phyloP scores from a whole-genome alignment of 1,284 basidiomycete species.

The Stereum hirsutum region DNA sequence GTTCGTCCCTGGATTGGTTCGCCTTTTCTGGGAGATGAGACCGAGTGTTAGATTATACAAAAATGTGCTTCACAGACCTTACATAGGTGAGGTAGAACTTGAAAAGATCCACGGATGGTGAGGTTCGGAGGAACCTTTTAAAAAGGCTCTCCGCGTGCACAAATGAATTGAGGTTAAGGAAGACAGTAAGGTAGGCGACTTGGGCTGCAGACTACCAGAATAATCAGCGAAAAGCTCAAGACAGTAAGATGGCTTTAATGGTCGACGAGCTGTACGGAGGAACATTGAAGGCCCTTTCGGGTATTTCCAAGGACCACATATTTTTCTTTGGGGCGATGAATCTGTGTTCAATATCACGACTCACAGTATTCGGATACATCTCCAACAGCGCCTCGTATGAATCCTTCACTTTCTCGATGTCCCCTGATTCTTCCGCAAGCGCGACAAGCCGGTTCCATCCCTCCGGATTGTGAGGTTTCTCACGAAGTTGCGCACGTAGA shows the following conservation, averaged over 20 bases:
- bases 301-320: no score
- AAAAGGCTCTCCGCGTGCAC: constrained; percentile 72
- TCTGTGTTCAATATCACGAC: constrained; percentile 17
- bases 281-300: no score
- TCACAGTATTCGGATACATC: constrained; percentile 74
- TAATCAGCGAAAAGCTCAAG: constrained; percentile 7
- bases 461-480: constrained; percentile 53
- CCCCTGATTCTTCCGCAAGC: constrained; percentile 56
- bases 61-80: constrained; percentile 29
- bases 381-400: constrained; percentile 70
- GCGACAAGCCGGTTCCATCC: constrained; percentile 63
- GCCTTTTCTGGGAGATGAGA: constrained; percentile 14
- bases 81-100: constrained; percentile 81
- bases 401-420: constrained; percentile 58
- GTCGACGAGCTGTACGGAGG: no score
- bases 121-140: constrained; percentile 72
- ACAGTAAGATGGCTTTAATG: no score
- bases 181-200: constrained; percentile 78
- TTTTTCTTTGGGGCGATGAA: constrained; percentile 8
- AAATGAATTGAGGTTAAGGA: constrained; percentile 56
- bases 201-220: constrained; percentile 55
- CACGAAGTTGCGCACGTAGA: constrained; percentile 34
- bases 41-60: neutral
- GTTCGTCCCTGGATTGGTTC: constrained; percentile 31
- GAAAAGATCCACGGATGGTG: constrained; percentile 83